Base-by-base conservation (phyloP, 1,139 yeast genomes). In the Hanseniaspora gamundiae region DNA sequence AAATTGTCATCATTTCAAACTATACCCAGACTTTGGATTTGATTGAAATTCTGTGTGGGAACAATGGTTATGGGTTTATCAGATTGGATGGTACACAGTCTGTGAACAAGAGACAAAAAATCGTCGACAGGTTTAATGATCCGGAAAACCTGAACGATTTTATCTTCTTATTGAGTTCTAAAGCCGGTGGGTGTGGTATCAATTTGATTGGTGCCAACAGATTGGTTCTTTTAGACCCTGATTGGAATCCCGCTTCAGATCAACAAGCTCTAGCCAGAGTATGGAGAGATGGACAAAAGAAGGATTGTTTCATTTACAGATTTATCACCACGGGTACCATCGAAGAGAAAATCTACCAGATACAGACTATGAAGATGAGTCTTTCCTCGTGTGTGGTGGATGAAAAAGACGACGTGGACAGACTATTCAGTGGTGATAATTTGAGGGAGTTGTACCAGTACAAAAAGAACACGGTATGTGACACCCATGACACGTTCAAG, bases 171-270 rank as follows among this genome's bases (percentile, higher is more conserved):
- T 68, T 91, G 45, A 86, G 95, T 55, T 85, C 95, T 10, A 93
- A 91, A 61, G 99, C 99, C 1, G 99, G 99, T 52, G 99, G 99
- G 0, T 91, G 98, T 68, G 99, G 99, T 62, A 86, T 91, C 58
- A 91, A 91, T 58, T 72, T 91, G 52, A 91, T 91, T 55, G 98
- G 98, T 9, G 99, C 98, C 9, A 91, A 93, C 55, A 71, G 98
- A 49, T 69, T 91, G 49, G 76, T 91, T 26, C 68, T 91, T 45
- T 71, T 91, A 56, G 99, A 91, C 59, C 98, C 98, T 0, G 98
- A 93, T 62, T 91, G 98, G 98, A 91, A 91, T 56, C 98, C 98
- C 0, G 98, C 98, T 0, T 83, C 96, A 2, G 98, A 91, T 60
- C 98, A 91, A 60, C 98, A 91, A 64, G 98, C 98, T 0, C 69